A percentile compares a stretch with the other conserved stretches of the same genome.
Evolutionary conservation across 345 rosid species (phyloP).

Genomic region (Citrus unshiu): DNA sequence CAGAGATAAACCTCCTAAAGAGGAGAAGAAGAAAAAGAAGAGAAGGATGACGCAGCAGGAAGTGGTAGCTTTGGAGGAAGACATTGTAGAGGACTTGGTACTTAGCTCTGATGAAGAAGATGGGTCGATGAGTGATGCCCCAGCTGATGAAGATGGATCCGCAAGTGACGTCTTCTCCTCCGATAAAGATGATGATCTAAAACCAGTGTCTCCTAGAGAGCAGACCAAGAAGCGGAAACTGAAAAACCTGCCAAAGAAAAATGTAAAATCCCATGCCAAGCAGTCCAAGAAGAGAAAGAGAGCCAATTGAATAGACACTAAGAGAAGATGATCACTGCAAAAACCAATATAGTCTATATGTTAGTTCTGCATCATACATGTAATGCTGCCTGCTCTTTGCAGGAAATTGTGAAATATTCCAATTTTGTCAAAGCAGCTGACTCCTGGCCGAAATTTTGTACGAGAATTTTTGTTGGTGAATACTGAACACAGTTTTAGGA

Average conservation of each 20-base stretch:
- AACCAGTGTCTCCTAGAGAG: not conserved
- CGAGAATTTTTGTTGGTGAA: not conserved
- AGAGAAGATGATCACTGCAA: not conserved
- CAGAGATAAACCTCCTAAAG: conserved; percentile 46
- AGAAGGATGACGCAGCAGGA: conserved; percentile 27
- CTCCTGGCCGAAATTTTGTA: not conserved
- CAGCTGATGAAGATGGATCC: conserved; percentile 29
- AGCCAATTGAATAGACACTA: not conserved
- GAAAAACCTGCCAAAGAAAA: not conserved
- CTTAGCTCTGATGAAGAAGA: conserved; percentile 82
- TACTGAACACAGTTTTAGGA: too few relatives aligned
- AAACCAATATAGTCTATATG: not conserved
- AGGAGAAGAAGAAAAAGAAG: conserved; percentile 47
- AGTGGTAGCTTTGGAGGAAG: conserved; percentile 55
- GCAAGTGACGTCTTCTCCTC: conserved; percentile 31
- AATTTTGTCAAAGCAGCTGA: not conserved
- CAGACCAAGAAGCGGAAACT: conserved; percentile 30
- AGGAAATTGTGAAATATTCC: not conserved
- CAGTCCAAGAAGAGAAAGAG: conserved; percentile 31
- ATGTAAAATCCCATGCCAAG: conserved; percentile 13
- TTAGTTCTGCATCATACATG: not conserved
- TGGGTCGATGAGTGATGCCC: conserved; percentile 26
- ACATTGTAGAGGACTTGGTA: conserved; percentile 80
- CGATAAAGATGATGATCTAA: conserved; percentile 21
- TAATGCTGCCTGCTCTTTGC: not conserved